These are phyloP conservation scores for Psilocybe sp. DNA, from an alignment of 768 basidiomycete genomes.

Conservation along the genomic window DNA sequence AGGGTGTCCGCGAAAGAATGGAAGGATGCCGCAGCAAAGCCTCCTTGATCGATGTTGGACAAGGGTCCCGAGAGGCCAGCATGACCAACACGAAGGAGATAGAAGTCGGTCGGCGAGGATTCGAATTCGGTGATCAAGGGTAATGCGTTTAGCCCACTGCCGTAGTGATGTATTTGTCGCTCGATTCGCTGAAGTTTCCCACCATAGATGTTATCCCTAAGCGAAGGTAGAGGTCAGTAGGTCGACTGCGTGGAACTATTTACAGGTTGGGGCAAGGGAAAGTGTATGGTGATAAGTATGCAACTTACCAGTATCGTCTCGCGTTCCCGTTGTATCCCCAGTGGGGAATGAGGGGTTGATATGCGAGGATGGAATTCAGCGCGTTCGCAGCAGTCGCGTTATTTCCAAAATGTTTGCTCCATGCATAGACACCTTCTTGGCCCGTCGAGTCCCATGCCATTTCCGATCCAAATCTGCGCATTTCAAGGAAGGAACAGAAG, in stretches of 20 bases:
- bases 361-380: constrained; percentile 54
- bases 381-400: constrained; percentile 46
- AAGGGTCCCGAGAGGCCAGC: constrained; percentile 53
- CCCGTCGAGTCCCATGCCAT: constrained; percentile 61
- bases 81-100: constrained; percentile 50
- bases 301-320: constrained; percentile 48
- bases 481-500: constrained; percentile 1
- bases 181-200: constrained; percentile 54
- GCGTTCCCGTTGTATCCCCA: constrained; percentile 65
- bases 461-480: constrained; percentile 50
- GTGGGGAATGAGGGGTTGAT: constrained; percentile 55
- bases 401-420: constrained; percentile 54
- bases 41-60: constrained; percentile 54
- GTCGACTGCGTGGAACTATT: background rate
- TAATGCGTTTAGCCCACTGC: constrained; percentile 52
- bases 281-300: background rate
- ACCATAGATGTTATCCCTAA: constrained; percentile 56
- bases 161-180: constrained; percentile 59
- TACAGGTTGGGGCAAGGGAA: no score
- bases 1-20: constrained; percentile 57
- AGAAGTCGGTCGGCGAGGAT: constrained; percentile 42
- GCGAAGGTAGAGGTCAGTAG: background rate
- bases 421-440: constrained; percentile 55
- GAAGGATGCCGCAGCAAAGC: constrained; percentile 58
- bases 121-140: constrained; percentile 51